phyloP scores from a whole-genome alignment of 495 filamentous ascomycete genomes.

The Aspergillus mulundensis region DNA sequence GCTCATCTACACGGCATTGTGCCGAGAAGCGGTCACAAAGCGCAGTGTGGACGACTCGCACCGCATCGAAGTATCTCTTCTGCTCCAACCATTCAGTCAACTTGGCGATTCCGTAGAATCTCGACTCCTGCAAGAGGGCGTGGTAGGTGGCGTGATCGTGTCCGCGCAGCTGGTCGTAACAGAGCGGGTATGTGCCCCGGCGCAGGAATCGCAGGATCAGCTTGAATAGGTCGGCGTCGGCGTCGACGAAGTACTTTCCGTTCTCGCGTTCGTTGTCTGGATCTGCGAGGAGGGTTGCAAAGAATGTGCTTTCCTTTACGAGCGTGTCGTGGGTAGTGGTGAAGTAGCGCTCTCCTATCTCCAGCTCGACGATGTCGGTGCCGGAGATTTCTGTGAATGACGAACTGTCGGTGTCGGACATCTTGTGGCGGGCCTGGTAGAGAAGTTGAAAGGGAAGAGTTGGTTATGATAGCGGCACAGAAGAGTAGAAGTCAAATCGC shows the following conservation, averaged over 20 bases:
- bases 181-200: slow-evolving; percentile 1
- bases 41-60: too few species aligned
- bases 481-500: too few species aligned
- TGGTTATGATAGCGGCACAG: too few species aligned
- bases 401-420: too few species aligned
- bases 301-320: slow-evolving; percentile 5
- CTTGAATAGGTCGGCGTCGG: slow-evolving; percentile 7
- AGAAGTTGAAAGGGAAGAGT: too few species aligned
- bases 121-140: slow-evolving; percentile 8
- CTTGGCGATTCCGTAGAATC: slow-evolving; percentile 1
- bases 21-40: too few species aligned
- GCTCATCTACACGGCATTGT: too few species aligned
- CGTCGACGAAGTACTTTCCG: slow-evolving; percentile 12
- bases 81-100: slow-evolving; percentile 1
- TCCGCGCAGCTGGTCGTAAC: slow-evolving; percentile 1
- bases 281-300: slow-evolving; percentile 1
- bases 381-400: too few species aligned
- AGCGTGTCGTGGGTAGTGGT: slow-evolving; percentile 4
- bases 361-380: background rate
- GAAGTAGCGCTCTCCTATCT: slow-evolving; percentile 8
- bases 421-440: too few species aligned
- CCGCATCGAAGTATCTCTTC: background rate
- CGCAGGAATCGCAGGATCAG: slow-evolving; percentile 12
- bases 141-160: slow-evolving; percentile 4
- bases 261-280: background rate